Conservation (phyloP, 345 rosid species). For the Arabis hirsuta region DNA sequence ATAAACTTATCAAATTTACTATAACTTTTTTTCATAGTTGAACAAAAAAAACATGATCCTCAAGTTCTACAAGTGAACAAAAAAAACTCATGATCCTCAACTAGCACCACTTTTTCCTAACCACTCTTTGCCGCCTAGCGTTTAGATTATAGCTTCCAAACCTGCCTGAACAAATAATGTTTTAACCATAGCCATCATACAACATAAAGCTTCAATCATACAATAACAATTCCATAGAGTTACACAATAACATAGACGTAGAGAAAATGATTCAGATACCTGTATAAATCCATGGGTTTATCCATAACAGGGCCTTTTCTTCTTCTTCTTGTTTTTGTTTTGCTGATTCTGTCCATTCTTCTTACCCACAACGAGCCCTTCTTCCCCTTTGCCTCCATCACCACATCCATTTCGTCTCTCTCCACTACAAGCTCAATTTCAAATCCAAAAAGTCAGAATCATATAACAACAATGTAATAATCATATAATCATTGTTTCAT, state of each 20-base stretch:
- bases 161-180: conserved; percentile 50
- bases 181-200: conserved; percentile 1
- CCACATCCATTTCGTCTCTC: conserved; percentile 19
- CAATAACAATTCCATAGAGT: neutral
- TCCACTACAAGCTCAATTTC: too few species aligned
- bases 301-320: conserved; percentile 45
- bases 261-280: conserved; percentile 40
- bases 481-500: too few species aligned
- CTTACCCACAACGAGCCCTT: conserved; percentile 44
- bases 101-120: too few species aligned
- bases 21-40: too few species aligned
- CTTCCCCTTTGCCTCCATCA: conserved; percentile 38
- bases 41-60: too few species aligned
- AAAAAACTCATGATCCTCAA: too few species aligned
- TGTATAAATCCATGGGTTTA: conserved; percentile 59
- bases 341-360: conserved; percentile 40
- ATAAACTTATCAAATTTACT: too few species aligned
- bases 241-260: neutral
- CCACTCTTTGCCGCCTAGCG: too few species aligned
- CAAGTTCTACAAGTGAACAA: too few species aligned
- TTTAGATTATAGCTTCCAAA: conserved; percentile 44
- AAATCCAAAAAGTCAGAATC: too few species aligned
- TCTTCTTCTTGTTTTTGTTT: conserved; percentile 51
- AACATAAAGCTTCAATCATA: neutral
- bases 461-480: too few species aligned